phyloP scores from a whole-genome alignment of 1,139 yeast species.

The Taphrina deformans region DNA sequence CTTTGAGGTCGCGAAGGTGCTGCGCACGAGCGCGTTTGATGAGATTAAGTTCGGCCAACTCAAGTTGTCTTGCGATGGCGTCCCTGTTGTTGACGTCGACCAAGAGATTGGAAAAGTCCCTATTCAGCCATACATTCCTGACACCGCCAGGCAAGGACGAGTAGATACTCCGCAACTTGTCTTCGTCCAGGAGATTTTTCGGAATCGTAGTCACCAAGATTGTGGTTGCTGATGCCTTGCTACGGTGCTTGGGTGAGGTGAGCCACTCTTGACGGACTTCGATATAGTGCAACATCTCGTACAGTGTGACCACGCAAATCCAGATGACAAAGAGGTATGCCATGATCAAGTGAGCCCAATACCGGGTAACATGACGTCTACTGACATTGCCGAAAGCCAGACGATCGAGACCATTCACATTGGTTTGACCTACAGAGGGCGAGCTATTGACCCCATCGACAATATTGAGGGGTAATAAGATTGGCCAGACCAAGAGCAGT shows the following conservation, averaged over 20 bases:
- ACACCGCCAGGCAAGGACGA: conserved; percentile 60
- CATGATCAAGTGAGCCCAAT: conserved; percentile 81
- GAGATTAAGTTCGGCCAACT: conserved; percentile 64
- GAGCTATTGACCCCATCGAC: conserved; percentile 58
- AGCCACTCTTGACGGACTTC: conserved; percentile 81
- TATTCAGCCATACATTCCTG: conserved; percentile 69
- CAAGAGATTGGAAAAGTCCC: conserved; percentile 63
- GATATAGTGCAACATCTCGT: conserved; percentile 78
- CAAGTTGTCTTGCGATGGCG: conserved; percentile 63
- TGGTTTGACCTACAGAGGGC: conserved; percentile 43
- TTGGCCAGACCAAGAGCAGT: conserved; percentile 67
- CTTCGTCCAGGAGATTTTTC: conserved; percentile 62
- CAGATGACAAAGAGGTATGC: conserved; percentile 77
- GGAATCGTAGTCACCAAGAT: conserved; percentile 82
- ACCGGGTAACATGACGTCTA: conserved; percentile 56
- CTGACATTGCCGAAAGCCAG: conserved; percentile 77
- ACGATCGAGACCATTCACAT: conserved; percentile 62
- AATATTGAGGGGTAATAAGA: conserved; percentile 83
- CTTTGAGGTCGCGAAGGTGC: conserved; percentile 50
- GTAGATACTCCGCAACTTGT: conserved; percentile 59
- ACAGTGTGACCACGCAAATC: conserved; percentile 67
- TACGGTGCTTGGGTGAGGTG: conserved; percentile 67
- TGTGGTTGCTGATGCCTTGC: conserved; percentile 62
- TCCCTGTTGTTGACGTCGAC: conserved; percentile 63
- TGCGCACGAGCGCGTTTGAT: conserved; percentile 55